Conservation (phyloP, 441 rosid genomes). For the Pelargonium myrrhifolium region DNA sequence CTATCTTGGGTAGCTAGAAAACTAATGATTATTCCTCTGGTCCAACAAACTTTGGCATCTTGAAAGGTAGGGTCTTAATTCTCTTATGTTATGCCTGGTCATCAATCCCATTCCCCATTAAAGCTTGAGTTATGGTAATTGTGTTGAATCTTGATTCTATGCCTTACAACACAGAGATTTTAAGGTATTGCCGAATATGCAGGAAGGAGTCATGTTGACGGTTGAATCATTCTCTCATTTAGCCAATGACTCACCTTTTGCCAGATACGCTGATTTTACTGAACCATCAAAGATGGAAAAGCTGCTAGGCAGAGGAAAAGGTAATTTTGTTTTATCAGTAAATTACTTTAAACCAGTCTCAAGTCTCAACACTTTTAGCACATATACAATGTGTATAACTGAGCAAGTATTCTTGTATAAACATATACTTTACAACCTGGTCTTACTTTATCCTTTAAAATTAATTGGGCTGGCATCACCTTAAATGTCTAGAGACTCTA, state of each 20-base stretch:
- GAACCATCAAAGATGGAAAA: slow-evolving; percentile 59
- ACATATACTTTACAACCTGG: background rate
- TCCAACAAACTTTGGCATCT: background rate
- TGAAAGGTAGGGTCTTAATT: slow-evolving; percentile 1
- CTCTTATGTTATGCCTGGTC: background rate
- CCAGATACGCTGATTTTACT: slow-evolving; percentile 25
- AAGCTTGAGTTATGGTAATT: slow-evolving; percentile 3
- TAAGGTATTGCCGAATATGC: slow-evolving; percentile 26
- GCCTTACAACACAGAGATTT: slow-evolving; percentile 7
- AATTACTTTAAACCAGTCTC: background rate
- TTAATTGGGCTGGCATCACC: slow-evolving; percentile 11
- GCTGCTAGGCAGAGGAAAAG: slow-evolving; percentile 82
- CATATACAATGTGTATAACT: slow-evolving; percentile 5
- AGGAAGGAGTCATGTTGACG: slow-evolving; percentile 74
- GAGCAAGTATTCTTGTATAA: slow-evolving; percentile 5
- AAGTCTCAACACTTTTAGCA: background rate
- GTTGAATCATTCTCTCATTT: slow-evolving; percentile 55
- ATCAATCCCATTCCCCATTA: background rate
- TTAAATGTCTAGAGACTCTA: background rate
- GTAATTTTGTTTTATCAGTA: slow-evolving; percentile 31
- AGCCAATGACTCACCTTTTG: slow-evolving; percentile 35
- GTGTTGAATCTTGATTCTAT: slow-evolving; percentile 8
- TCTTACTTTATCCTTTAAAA: background rate
- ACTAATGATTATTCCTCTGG: background rate
- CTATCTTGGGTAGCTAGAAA: slow-evolving; percentile 6